phyloP scores from a whole-genome alignment of 1,284 basidiomycete genomes.

The Cystobasidium pallidum region DNA sequence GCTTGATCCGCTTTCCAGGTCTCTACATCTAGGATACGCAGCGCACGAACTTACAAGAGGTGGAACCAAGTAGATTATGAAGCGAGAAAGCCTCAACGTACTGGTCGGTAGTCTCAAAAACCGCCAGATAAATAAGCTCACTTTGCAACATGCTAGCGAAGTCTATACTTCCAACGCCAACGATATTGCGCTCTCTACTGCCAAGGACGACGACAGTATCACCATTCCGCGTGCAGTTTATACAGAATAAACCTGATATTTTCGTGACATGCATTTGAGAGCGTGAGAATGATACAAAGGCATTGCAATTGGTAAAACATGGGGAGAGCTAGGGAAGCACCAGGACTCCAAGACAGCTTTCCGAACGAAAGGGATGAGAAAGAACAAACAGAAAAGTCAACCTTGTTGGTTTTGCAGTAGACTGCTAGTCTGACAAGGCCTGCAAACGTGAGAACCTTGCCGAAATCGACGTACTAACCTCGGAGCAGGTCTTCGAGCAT shows the following conservation, averaged over 20 bases:
- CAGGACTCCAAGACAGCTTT: too few species aligned
- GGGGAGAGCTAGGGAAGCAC: too few species aligned
- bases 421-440: too few species aligned
- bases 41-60: conserved; percentile 7
- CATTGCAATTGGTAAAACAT: conserved; percentile 20
- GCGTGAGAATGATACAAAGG: conserved; percentile 7
- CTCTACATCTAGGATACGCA: conserved; percentile 14
- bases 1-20: background rate
- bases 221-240: background rate
- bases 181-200: background rate
- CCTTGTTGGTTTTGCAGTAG: too few species aligned
- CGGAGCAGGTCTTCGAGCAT: too few species aligned
- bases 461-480: too few species aligned
- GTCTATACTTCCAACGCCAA: background rate
- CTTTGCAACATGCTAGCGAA: background rate
- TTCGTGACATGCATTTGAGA: conserved; percentile 8
- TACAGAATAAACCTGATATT: conserved; percentile 23
- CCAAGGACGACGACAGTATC: background rate
- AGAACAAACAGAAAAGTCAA: too few species aligned
- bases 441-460: too few species aligned
- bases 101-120: too few species aligned
- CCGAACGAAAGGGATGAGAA: too few species aligned
- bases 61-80: background rate
- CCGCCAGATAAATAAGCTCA: too few species aligned
- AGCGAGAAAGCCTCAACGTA: too few species aligned